Base-by-base conservation (phyloP, 768 basidiomycete species). In the Paxillus rubicundulus region DNA sequence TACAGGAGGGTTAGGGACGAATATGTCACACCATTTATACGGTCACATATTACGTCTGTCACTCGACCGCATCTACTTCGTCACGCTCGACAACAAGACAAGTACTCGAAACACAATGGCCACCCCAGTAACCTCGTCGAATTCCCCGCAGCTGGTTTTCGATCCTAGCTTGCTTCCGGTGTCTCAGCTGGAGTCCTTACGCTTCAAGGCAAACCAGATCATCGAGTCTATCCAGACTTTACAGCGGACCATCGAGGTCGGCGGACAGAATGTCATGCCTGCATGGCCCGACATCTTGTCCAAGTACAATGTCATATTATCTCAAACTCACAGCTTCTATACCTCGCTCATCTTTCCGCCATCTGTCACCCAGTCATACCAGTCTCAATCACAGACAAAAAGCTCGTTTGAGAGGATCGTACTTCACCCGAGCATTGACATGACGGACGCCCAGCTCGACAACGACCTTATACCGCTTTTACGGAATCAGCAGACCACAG, bases 271-370 rank as follows among this genome's bases (percentile, higher is more conserved):
- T 34, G 74, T 64, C n/a, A 89, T 91, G 83, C 84, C 86, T 3
- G 70, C 87, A 8, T 92, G 91, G 91, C 91, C 90, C 3, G 90
- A 92, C 62, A 82, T 93, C 49, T 77, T 92, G 49, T 84, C 86
- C 13, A 92, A 91, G 74, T 92, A 92, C 79, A 91, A 85, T 59
- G 78, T 89, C 56, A 77, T 93, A 24, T 79, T 92, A 50, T 89
- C 88, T 0, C 91, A 92, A 61, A 89, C 88, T 0, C 87, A 89
- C 63, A 86, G 78, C 58, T 84, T 93, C 60, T 86, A 85, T 40
- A 82, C 77, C 47, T 80, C 83, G 0, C 77, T 90, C 38, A 71
- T 79, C 16, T 27, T 62, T 69, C 75, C 50, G 68, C 74, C 44
- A 55, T 73, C 57, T 8, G 50, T 56, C 18, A 55, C 62, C 3